phyloP scores from a whole-genome alignment of 2,329 filamentous ascomycete genomes.

The Bipolaris zeicola region DNA sequence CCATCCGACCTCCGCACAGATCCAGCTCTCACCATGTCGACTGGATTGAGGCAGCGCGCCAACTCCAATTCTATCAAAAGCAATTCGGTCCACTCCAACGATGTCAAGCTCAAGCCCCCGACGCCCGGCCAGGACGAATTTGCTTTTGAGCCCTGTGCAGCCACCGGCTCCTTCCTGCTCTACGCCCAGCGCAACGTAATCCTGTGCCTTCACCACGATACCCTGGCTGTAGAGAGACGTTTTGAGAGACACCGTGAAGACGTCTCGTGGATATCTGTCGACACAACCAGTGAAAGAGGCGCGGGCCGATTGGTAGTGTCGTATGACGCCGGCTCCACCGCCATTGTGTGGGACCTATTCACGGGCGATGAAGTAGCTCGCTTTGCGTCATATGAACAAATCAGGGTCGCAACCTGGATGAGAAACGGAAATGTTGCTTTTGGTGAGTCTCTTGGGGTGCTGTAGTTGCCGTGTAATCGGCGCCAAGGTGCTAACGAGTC shows the following conservation, averaged over 20 bases:
- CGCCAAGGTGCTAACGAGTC: slow-evolving; percentile 14
- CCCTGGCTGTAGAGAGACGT: slow-evolving; percentile 81
- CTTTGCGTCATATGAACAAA: slow-evolving; percentile 89
- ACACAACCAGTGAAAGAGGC: slow-evolving; percentile 87
- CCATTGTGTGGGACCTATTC: slow-evolving; percentile 95
- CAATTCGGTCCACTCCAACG: slow-evolving; percentile 43
- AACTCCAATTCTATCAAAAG: slow-evolving; percentile 43
- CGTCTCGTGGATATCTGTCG: slow-evolving; percentile 81
- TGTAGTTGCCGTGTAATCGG: slow-evolving; percentile 2
- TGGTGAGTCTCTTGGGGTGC: slow-evolving; percentile 64
- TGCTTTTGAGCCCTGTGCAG: slow-evolving; percentile 83
- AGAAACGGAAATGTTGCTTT: slow-evolving; percentile 95
- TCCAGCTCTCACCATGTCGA: slow-evolving; percentile 50
- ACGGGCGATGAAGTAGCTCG: slow-evolving; percentile 87
- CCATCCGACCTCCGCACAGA: slow-evolving; percentile 26
- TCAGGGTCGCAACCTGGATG: slow-evolving; percentile 92
- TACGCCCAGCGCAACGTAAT: slow-evolving; percentile 84
- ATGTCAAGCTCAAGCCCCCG: slow-evolving; percentile 48
- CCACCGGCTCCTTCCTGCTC: slow-evolving; percentile 87
- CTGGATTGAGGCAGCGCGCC: slow-evolving; percentile 51
- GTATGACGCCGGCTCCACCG: slow-evolving; percentile 88
- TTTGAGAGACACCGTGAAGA: slow-evolving; percentile 86
- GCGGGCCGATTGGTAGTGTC: slow-evolving; percentile 87
- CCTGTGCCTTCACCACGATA: slow-evolving; percentile 90
- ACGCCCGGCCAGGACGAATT: slow-evolving; percentile 53